Percentiles rank a stretch among this genome's conserved stretches.
Conservation (phyloP, 176 grass and related monocot species). For the Cymbopogon citratus region DNA sequence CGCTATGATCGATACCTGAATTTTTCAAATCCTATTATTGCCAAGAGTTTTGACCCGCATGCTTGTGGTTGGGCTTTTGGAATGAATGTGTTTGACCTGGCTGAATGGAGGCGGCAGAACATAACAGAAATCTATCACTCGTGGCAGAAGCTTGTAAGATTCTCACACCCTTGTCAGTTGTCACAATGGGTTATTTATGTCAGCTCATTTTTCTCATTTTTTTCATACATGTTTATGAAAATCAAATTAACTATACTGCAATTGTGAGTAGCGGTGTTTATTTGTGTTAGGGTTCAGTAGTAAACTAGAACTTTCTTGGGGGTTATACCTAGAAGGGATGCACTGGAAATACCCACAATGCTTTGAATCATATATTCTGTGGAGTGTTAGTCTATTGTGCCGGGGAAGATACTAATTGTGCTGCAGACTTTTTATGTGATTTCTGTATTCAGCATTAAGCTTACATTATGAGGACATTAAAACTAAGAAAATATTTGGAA, state of each 20-base stretch:
- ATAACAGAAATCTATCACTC: slow-evolving; percentile 71
- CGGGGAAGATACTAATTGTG: not conserved
- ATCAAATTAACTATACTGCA: not conserved
- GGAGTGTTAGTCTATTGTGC: not conserved
- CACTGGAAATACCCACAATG: not conserved
- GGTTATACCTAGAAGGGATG: not conserved
- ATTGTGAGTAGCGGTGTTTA: not conserved
- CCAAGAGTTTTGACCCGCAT: slow-evolving; percentile 67
- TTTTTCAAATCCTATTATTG: slow-evolving; percentile 81
- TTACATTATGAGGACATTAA: not conserved
- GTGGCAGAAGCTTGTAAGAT: slow-evolving; percentile 77
- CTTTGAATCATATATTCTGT: slow-evolving; percentile 1
- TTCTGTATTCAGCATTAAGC: not conserved
- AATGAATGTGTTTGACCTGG: slow-evolving; percentile 92
- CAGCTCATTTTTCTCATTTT: not conserved
- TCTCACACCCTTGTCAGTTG: slow-evolving; percentile 13
- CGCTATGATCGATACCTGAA: slow-evolving; percentile 75
- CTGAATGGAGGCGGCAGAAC: slow-evolving; percentile 77
- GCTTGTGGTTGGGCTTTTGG: slow-evolving; percentile 84
- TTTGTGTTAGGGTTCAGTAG: not conserved
- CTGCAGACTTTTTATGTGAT: not conserved
- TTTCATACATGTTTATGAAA: not conserved
- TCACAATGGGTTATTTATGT: not conserved
- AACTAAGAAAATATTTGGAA: not conserved
- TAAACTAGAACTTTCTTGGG: not conserved